Base-by-base conservation (phyloP, 1,139 yeast species). In the Yamadazyma membranifaciens region DNA sequence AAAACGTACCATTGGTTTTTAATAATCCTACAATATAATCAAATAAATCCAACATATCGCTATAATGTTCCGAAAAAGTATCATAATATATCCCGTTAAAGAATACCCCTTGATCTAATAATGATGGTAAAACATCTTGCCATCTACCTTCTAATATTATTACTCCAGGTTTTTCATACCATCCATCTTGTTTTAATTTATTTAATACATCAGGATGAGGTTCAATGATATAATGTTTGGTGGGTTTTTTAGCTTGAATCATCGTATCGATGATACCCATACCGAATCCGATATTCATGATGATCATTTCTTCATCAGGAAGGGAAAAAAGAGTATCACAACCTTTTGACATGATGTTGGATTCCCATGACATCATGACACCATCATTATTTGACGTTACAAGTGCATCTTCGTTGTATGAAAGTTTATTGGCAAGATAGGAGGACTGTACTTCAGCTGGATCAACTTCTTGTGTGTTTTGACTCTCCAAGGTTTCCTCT, bases 291-390 rank as follows among this genome's bases (percentile, higher is more conserved):
- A 91, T 87, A 54, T 91, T 91, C 37, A 91, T 67, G 2, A 91
- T 78, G 20, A 67, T 69, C 9, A 78, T 63, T 30, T 76, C 78
- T 11, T 49, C 46, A 31, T 56, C 58, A n/a, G 53, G 60, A 1
- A 45, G 57, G 39, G 68, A 65, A 59, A 83, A 80, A 13, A 89
- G 59, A 0, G 89, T 67, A 22, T 83, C 81, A 43, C 95, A 84
- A 1, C 95, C 95, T 16, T 82, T 69, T 45, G 73, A 68, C 98
- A 91, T 91, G 42, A 91, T 72, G 24, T 81, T 80, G 3, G 80
- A 75, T 60, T 91, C 98, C 98, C 98, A 91, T 50, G 85, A 84
- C 98, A 91, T 91, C 98, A 91, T 91, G 3, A 91, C 97, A 22
- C 97, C 98, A 55, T 91, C 98, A 37, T 80, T 74, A 25, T 78